Evolutionary conservation across 805 yeast species (phyloP), one percentile per base, ranked within the genome.

Genomic region (Wickerhamiella nectarea): DNA sequence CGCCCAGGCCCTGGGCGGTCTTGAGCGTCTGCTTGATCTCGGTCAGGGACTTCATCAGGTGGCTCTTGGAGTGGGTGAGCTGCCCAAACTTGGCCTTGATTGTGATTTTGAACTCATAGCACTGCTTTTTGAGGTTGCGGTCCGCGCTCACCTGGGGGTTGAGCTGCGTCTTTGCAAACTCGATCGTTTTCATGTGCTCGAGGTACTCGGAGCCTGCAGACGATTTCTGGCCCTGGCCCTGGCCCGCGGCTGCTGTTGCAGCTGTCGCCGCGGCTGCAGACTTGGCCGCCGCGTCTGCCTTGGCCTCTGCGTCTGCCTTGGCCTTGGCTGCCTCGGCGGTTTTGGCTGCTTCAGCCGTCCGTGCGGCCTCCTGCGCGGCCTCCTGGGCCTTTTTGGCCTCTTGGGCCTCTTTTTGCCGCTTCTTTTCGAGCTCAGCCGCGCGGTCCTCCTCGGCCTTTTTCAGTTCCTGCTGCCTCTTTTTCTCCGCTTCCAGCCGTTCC

Each of bases 71-170:
- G 55, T 76, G 78, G 1, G 95, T 85, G 48, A 91, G 66, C 63
- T 91, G 97, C 10, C 98, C 97, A 51, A 91, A 76, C 56, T 80
- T 81, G 5, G 95, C 91, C 56, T 84, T 84, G 51, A 91, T 75
- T 53, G 78, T 76, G 40, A 95, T 67, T 56, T 79, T 80, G 44
- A 76, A 70, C n/a, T 70, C 69, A 15, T 71, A 68, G 28, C 77
- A 69, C n/a, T 60, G 56, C 38, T 71, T 73, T 52, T 78, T 78
- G 29, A 72, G 55, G 24, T 65, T 71, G 21, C 72, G 70, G 51
- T 78, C 68, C n/a, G 60, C 57, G 31, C 68, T 64, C 25, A 85
- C 69, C 8, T 74, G 73, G 10, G 65, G 69, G 3, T 76, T 76
- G 11, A 87, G 68, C 17, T 73, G 68, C 1, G 49, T 50, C 55